phyloP scores from a whole-genome alignment of 148 eudicot species.

The Persicaria maculosa region DNA sequence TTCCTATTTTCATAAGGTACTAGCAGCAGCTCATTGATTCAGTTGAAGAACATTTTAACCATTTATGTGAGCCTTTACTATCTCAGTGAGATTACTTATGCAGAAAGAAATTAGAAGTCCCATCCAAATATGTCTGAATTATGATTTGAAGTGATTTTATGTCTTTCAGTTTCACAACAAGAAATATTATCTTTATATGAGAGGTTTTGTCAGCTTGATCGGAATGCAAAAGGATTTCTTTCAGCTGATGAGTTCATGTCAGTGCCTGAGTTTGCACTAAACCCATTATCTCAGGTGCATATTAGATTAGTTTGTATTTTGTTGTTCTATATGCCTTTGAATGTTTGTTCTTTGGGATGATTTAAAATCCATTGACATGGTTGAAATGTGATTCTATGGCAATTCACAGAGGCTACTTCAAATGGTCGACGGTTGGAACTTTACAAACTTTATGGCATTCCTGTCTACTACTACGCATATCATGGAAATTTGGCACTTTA shows the following conservation, averaged over 20 bases:
- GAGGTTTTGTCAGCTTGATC: constrained; percentile 98
- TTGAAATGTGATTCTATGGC: constrained; percentile 7
- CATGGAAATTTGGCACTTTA: too few relatives aligned
- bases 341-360: neutral
- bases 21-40: constrained; percentile 43
- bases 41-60: constrained; percentile 74
- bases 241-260: constrained; percentile 89
- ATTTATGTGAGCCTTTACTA: constrained; percentile 45
- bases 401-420: constrained; percentile 70
- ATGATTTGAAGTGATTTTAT: constrained; percentile 14
- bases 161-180: constrained; percentile 74
- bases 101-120: neutral
- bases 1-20: too few relatives aligned
- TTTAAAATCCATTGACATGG: neutral
- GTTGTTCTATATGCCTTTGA: neutral
- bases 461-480: constrained; percentile 35
- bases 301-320: constrained; percentile 1
- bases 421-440: constrained; percentile 95
- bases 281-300: constrained; percentile 84
- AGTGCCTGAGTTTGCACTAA: constrained; percentile 91
- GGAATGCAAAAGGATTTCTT: constrained; percentile 81
- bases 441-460: constrained; percentile 86
- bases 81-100: neutral
- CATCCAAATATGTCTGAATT: neutral
- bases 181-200: constrained; percentile 80